phyloP scores from a whole-genome alignment of 768 basidiomycete species.

The Mrakia frigida region DNA sequence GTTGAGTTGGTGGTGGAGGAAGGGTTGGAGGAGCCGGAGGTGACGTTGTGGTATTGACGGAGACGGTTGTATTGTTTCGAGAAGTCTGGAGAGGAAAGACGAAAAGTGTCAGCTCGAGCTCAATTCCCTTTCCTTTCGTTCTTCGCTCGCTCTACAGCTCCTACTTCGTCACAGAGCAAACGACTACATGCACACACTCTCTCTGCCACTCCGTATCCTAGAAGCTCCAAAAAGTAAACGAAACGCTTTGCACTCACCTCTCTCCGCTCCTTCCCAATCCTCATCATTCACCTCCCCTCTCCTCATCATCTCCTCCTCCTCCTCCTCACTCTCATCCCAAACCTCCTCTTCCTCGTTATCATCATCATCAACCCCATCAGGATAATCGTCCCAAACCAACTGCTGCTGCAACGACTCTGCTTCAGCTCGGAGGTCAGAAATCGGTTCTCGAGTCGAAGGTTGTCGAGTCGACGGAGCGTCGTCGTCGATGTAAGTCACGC shows the following conservation, averaged over 20 bases:
- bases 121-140: no score
- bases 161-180: neutral
- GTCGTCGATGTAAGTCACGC: conserved; percentile 21
- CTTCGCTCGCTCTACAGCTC: neutral
- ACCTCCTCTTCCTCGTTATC: conserved; percentile 33
- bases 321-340: conserved; percentile 37
- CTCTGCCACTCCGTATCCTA: neutral
- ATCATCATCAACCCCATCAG: conserved; percentile 32
- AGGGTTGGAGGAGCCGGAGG: conserved; percentile 7
- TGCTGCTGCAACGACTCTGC: neutral
- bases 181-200: neutral
- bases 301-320: conserved; percentile 25
- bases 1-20: conserved; percentile 33
- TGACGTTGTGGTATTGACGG: conserved; percentile 78
- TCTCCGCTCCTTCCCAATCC: conserved; percentile 45
- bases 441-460: neutral
- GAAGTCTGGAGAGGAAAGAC: conserved; percentile 60
- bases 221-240: neutral
- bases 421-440: neutral
- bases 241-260: conserved; percentile 37
- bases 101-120: neutral
- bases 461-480: neutral
- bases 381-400: neutral
- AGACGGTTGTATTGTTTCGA: conserved; percentile 97
- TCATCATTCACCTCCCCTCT: conserved; percentile 40